Percentiles rank a stretch among this genome's conserved stretches.
phyloP scores from a whole-genome alignment of 257 asterid species.

The Fraxinus cuspidata region DNA sequence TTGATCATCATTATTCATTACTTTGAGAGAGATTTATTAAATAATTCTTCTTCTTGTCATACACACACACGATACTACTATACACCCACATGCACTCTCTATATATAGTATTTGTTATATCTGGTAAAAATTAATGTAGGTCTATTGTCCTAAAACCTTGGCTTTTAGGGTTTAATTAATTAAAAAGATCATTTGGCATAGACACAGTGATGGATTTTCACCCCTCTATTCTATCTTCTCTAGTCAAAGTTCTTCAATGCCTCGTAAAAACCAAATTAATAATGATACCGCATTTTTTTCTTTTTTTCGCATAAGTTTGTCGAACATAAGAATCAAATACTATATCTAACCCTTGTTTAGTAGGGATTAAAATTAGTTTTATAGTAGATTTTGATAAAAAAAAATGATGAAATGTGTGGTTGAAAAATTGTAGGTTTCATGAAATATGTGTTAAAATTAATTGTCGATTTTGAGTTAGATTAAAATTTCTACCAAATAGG shows the following conservation, averaged over 20 bases:
- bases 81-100: neutral
- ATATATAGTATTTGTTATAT: too few relatives aligned
- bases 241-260: conserved; percentile 1
- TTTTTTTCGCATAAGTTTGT: too few relatives aligned
- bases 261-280: neutral
- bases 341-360: too few relatives aligned
- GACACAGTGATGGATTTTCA: neutral
- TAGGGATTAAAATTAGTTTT: too few relatives aligned
- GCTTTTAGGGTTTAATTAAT: neutral
- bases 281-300: too few relatives aligned
- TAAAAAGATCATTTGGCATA: neutral
- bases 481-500: too few relatives aligned
- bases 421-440: too few relatives aligned
- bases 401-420: too few relatives aligned
- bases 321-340: too few relatives aligned
- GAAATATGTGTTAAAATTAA: too few relatives aligned
- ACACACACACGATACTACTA: neutral
- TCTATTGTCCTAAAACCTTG: neutral
- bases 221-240: neutral
- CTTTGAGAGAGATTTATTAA: conserved; percentile 19
- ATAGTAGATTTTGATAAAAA: too few relatives aligned
- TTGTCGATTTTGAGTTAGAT: too few relatives aligned
- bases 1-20: conserved; percentile 6
- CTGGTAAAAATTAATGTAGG: neutral
- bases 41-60: neutral